Evolutionary conservation across 2,329 filamentous ascomycete species (phyloP).

Genomic region (Botrytis medusae): DNA sequence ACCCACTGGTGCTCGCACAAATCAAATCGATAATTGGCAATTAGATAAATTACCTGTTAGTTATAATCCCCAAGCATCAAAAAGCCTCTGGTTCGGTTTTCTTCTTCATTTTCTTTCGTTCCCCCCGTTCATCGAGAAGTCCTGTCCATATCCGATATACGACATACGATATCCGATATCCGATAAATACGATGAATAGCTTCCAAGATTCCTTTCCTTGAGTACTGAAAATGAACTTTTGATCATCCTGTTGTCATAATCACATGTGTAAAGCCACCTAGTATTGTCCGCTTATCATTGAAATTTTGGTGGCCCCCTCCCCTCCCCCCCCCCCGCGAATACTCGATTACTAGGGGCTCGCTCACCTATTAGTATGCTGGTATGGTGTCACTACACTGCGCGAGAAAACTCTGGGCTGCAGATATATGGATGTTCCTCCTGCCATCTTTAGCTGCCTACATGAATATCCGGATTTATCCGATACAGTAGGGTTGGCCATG

Average conservation of each 20-base stretch:
- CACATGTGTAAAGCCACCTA: neutral
- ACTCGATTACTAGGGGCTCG: neutral
- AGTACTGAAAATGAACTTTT: neutral
- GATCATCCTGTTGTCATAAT: neutral
- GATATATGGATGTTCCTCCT: neutral
- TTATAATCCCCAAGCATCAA: neutral
- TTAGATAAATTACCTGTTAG: too few relatives aligned
- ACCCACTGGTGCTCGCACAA: too few relatives aligned
- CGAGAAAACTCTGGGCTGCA: neutral
- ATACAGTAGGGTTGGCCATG: neutral
- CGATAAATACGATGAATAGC: neutral
- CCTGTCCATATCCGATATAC: neutral
- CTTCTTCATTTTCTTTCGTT: neutral
- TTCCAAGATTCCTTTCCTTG: neutral
- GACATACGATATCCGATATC: too few relatives aligned
- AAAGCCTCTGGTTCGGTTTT: too few relatives aligned
- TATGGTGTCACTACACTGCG: neutral
- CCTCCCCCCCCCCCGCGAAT: neutral
- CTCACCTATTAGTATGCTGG: neutral
- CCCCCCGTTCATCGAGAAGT: neutral
- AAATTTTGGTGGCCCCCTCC: neutral
- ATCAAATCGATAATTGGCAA: too few relatives aligned
- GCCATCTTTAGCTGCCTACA: neutral
- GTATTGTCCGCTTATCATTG: neutral
- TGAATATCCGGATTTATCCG: neutral